phyloP scores from a whole-genome alignment of 2,329 filamentous ascomycete species.

The Pseudopithomyces chartarum region DNA sequence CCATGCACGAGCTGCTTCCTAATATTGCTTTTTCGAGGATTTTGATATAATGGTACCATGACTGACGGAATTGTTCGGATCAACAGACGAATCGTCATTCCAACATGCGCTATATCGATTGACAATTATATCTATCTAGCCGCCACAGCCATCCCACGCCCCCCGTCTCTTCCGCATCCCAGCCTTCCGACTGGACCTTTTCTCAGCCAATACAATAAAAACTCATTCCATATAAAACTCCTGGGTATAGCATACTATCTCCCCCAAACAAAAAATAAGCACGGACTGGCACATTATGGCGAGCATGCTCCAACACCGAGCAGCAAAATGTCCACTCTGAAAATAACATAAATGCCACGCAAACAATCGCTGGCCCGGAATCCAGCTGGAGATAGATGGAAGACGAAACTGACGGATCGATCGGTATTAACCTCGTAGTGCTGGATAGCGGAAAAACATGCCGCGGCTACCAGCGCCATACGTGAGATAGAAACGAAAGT shows the following conservation, averaged over 20 bases:
- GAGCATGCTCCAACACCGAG: background rate
- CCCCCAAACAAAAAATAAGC: constrained; percentile 23
- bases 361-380: background rate
- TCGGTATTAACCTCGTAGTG: constrained; percentile 6
- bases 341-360: background rate
- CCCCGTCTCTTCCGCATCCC: background rate
- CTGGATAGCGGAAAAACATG: background rate
- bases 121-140: background rate
- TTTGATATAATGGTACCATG: too few relatives aligned
- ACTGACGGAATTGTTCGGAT: too few relatives aligned
- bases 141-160: background rate
- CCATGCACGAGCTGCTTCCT: background rate
- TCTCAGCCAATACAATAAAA: background rate
- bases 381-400: background rate
- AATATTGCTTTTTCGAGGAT: background rate
- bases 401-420: background rate
- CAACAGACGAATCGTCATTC: background rate
- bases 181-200: background rate
- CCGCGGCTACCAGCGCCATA: constrained; percentile 3
- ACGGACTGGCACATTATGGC: constrained; percentile 1
- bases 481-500: constrained; percentile 7
- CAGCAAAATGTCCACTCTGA: background rate
- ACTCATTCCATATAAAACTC: background rate
- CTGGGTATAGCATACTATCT: constrained; percentile 35
- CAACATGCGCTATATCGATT: constrained; percentile 3